Evolutionary conservation across 78 protist genomes (phyloP).

Genomic region (Tieghemostelium lacteum): DNA sequence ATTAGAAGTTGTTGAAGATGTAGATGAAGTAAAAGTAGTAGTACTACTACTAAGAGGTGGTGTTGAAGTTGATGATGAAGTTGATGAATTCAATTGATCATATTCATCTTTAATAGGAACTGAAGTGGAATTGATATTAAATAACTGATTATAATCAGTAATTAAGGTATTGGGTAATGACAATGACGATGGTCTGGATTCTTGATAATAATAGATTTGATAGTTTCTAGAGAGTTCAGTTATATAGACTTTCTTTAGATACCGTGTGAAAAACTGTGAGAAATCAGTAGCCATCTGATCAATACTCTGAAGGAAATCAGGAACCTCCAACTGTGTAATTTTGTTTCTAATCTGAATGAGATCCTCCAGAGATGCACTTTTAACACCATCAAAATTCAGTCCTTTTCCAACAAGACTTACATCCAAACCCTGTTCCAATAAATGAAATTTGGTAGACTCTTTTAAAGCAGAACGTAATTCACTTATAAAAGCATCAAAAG

Average conservation of each 20-base stretch:
- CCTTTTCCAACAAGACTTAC: neutral
- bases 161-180: too few relatives aligned
- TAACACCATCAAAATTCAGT: conserved; percentile 1
- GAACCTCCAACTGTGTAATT: neutral
- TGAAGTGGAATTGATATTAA: neutral
- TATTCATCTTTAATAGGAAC: too few relatives aligned
- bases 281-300: conserved; percentile 14
- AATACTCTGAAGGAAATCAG: neutral
- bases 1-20: too few relatives aligned
- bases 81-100: too few relatives aligned
- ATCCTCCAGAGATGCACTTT: conserved; percentile 4
- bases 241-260: conserved; percentile 20
- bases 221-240: conserved; percentile 20
- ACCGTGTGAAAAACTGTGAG: conserved; percentile 10
- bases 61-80: too few relatives aligned
- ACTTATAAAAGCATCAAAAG: conserved; percentile 54
- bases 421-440: conserved; percentile 28
- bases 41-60: too few relatives aligned
- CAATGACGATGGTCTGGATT: neutral
- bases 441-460: neutral
- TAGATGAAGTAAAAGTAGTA: too few relatives aligned
- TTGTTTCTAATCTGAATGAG: neutral
- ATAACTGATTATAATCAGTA: neutral
- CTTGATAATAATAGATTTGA: conserved; percentile 5
- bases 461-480: conserved; percentile 34